Conservation (phyloP, 805 yeast genomes). For the Lipomyces mesembrius region DNA sequence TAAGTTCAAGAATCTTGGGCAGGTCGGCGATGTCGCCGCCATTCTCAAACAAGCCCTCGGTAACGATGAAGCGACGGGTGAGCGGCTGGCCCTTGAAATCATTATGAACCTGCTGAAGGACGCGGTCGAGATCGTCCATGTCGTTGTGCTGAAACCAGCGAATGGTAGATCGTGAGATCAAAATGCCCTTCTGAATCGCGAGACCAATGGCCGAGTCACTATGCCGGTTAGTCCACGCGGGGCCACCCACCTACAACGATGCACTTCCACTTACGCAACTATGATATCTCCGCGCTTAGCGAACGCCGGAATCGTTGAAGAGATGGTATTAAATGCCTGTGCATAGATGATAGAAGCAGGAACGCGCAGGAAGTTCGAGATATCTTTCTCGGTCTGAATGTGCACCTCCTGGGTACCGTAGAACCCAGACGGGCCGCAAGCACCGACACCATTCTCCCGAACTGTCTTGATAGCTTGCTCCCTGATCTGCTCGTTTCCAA, state of each 20-base stretch:
- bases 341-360: slow-evolving; percentile 86
- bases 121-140: slow-evolving; percentile 74
- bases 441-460: slow-evolving; percentile 85
- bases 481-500: slow-evolving; percentile 54
- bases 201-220: slow-evolving; percentile 72
- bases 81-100: slow-evolving; percentile 63
- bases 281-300: slow-evolving; percentile 93
- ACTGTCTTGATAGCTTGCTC: slow-evolving; percentile 63
- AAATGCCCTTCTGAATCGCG: slow-evolving; percentile 84
- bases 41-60: slow-evolving; percentile 86
- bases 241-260: no score
- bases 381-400: slow-evolving; percentile 71
- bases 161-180: slow-evolving; percentile 82
- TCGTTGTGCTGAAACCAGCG: slow-evolving; percentile 80
- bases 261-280: slow-evolving; percentile 53
- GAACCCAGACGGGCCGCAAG: slow-evolving; percentile 98
- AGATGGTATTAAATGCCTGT: slow-evolving; percentile 85
- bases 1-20: slow-evolving; percentile 59
- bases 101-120: slow-evolving; percentile 53
- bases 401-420: slow-evolving; percentile 90
- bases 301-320: slow-evolving; percentile 90
- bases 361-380: slow-evolving; percentile 75
- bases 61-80: slow-evolving; percentile 87
- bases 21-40: slow-evolving; percentile 80
- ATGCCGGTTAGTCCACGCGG: background rate